These are phyloP conservation scores for Lomentospora prolificans DNA, from an alignment of 2,329 filamentous ascomycete species.

Conservation along the genomic window DNA sequence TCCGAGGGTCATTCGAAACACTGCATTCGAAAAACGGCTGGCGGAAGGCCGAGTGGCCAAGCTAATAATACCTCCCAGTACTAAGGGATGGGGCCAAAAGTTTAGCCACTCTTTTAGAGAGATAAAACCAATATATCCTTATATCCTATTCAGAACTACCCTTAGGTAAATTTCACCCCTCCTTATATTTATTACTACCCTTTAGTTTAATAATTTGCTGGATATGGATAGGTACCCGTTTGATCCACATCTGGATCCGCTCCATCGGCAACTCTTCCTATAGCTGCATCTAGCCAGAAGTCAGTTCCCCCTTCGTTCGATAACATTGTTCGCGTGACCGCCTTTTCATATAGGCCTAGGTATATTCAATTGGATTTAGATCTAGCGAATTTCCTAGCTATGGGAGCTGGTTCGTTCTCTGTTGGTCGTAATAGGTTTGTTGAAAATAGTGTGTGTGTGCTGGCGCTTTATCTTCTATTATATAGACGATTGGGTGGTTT, in stretches of 20 bases:
- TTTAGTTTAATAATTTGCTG: no score
- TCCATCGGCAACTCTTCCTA: not conserved
- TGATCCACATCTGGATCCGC: not conserved
- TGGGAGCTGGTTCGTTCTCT: not conserved
- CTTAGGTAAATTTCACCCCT: no score
- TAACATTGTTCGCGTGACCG: not conserved
- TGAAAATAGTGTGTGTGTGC: not conserved
- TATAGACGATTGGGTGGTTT: not conserved
- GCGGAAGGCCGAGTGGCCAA: no score
- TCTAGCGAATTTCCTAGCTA: not conserved
- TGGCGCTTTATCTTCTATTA: not conserved
- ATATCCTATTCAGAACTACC: no score
- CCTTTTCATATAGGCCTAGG: not conserved
- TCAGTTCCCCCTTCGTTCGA: not conserved
- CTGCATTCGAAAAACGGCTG: no score
- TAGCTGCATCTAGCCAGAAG: not conserved
- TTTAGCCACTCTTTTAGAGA: no score
- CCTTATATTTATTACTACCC: no score
- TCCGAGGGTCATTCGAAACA: no score
- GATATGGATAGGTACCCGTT: not conserved
- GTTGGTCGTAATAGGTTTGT: no score
- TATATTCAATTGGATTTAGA: not conserved
- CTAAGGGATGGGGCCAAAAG: no score
- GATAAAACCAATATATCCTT: no score
- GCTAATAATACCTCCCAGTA: no score